These are phyloP conservation scores for Blastobotrys raffinosifermentans DNA, from an alignment of 1,139 yeast genomes.

Conservation along the genomic window DNA sequence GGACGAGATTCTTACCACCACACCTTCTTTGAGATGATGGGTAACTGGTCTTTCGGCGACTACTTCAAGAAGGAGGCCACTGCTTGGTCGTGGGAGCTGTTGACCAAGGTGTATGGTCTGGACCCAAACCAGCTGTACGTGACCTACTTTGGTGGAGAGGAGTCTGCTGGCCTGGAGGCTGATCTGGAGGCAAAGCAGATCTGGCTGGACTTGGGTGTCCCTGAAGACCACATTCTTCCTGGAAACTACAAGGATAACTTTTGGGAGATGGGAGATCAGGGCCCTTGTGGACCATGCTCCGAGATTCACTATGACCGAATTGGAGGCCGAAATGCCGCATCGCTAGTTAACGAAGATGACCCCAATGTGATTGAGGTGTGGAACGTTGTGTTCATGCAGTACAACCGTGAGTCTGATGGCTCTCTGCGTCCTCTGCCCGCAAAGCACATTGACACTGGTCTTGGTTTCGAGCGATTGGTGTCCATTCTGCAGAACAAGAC, in stretches of 20 bases:
- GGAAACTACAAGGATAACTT: conserved; percentile 89
- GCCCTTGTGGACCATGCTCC: conserved; percentile 99
- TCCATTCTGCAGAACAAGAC: conserved; percentile 84
- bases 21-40: conserved; percentile 97
- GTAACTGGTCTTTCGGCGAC: conserved; percentile 99
- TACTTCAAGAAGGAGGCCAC: conserved; percentile 94
- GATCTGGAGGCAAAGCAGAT: conserved; percentile 87
- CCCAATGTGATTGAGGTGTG: conserved; percentile 96
- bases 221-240: conserved; percentile 86
- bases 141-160: conserved; percentile 93
- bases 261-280: conserved; percentile 99
- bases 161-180: conserved; percentile 74
- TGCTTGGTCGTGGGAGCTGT: conserved; percentile 80
- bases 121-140: conserved; percentile 79
- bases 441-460: conserved; percentile 94
- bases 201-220: conserved; percentile 85
- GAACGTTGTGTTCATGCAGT: conserved; percentile 96
- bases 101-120: conserved; percentile 77
- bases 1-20: conserved; percentile 98
- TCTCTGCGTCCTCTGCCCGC: conserved; percentile 79
- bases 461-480: conserved; percentile 97
- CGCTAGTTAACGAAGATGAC: conserved; percentile 89
- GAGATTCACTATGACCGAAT: conserved; percentile 96
- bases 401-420: conserved; percentile 88
- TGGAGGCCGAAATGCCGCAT: conserved; percentile 93